Base-by-base conservation (phyloP, 1,284 basidiomycete genomes). In the Pseudozyma pruni region DNA sequence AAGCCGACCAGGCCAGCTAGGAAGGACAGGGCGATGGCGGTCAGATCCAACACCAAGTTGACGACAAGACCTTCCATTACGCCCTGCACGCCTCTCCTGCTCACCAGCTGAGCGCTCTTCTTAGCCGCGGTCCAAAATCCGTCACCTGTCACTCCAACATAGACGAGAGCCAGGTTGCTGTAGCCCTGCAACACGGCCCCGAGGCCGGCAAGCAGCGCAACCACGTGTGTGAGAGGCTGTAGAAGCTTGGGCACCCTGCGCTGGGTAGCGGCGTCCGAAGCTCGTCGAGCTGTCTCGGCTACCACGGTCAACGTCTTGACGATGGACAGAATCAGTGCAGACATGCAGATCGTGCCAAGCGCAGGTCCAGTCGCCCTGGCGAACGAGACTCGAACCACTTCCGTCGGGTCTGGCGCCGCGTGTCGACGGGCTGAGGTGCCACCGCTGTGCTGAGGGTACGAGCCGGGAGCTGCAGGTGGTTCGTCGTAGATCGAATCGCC, bases 111-210 rank as follows among this genome's bases (percentile, higher is more conserved):
- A 54, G 85, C 85, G 13, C 89, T 87, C 35, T 91, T 85, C 56
- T 89, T 86, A 11, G 92, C 91, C 61, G 89, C 89, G 8, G 86
- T 86, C 86, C 91, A 90, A 83, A 94, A 95, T 1, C 88, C 86
- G 51, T 91, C 90, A 0, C 93, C 93, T 0, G 91, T 94, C 59
- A 96, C 85, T 0, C 93, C 93, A 1, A 89, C 87, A 80, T 94
- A 94, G 10, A 93, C 87, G 29, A 95, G 85, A 13, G 91, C 91
- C 74, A 92, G 90, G 37, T 88, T 88, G 83, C 91, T 92, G 47
- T 78, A 61, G 19, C 61, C 59, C 49, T 76, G 63, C 32, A 77
- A 34, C 27, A 79, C 60, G 0, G 71, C 55, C 17, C 67, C 63
- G 2, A 94, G 84, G n/a, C 89, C 88, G 33, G 88, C 88, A 1